phyloP scores from a whole-genome alignment of 2,329 filamentous ascomycete species.

The Aspergillus japonicus region DNA sequence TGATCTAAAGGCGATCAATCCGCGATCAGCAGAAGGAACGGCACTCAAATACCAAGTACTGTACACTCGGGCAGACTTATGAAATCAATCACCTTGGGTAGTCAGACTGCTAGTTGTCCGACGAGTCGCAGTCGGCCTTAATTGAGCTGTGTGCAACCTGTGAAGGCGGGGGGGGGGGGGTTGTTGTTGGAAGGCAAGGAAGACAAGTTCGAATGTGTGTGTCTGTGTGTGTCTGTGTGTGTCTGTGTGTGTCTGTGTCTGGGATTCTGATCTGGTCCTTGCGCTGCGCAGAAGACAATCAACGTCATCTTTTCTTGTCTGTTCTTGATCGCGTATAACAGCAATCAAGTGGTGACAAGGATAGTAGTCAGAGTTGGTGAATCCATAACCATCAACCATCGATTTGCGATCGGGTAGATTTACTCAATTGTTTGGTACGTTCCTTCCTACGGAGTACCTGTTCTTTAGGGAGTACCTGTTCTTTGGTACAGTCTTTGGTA shows the following conservation, averaged over 20 bases:
- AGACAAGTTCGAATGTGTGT: background rate
- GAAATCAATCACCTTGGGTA: slow-evolving; percentile 5
- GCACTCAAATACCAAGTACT: background rate
- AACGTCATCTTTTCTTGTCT: background rate
- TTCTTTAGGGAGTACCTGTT: background rate
- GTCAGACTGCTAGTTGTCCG: background rate
- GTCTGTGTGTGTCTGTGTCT: too few species aligned
- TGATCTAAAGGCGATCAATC: background rate
- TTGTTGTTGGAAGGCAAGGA: slow-evolving; percentile 5
- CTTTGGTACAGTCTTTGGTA: background rate
- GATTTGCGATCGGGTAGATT: too few species aligned
- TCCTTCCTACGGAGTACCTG: background rate
- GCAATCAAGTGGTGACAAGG: background rate
- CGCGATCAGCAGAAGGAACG: background rate
- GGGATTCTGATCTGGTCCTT: background rate
- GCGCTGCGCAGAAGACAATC: background rate
- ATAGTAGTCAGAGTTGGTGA: background rate
- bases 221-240: too few species aligned
- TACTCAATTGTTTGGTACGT: too few species aligned
- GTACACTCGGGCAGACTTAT: background rate
- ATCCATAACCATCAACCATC: background rate
- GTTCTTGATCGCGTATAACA: background rate
- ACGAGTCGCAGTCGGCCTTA: background rate
- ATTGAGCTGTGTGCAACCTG: slow-evolving; percentile 3
- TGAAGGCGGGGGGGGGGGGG: background rate